Base-by-base conservation (phyloP, 2,329 filamentous ascomycete genomes). In the Penicillium griseofulvum region DNA sequence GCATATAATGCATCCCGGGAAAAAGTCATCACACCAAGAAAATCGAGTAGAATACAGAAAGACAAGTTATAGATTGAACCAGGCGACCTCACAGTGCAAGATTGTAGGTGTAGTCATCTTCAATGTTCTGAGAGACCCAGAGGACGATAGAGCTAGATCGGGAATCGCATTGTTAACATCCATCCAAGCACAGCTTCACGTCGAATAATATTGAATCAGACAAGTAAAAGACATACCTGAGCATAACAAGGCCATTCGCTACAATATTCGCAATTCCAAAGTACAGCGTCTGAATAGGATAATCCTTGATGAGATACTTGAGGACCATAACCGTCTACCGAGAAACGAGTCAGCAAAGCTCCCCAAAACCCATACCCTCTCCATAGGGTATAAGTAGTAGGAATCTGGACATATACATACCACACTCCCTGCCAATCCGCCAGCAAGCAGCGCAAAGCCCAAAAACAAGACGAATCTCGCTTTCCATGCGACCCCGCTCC, bases 51-150 rank as follows among this genome's bases (percentile, higher is more conserved):
- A 65, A 49, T 65, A 65, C 62, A 65, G 50, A 52, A 24, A 52
- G 49, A 52, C 28, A 5, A 11, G 28, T 34, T 33, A 49, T 34
- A 43, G 9, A 34, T 24, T 14, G 14, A 37, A 22, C 11, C 8
- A 43, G n/a, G 12, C 24, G 11, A 11, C 8, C 34, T 71, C 65
- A 88, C 60, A 88, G 78, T 47, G 85, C 83, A 58, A 88, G 74
- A 65, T 84, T 87, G 72, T 88, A 88, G 29, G 85, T 87, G 70
- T 88, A 88, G 66, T 88, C 86, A 64, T 88, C 86, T 70, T 88
- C 86, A 75, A 88, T 87, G 66, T 88, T 88, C 77, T 88, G 86
- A 49, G 83, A 85, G 28, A 88, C 79, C 86, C 86, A 88, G 33
- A 88, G 79, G 36, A 87, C 82, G 46, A 83, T 78, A 26, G 83